Base-by-base conservation (phyloP, 768 basidiomycete genomes). In the Tephrocybe sp. region DNA sequence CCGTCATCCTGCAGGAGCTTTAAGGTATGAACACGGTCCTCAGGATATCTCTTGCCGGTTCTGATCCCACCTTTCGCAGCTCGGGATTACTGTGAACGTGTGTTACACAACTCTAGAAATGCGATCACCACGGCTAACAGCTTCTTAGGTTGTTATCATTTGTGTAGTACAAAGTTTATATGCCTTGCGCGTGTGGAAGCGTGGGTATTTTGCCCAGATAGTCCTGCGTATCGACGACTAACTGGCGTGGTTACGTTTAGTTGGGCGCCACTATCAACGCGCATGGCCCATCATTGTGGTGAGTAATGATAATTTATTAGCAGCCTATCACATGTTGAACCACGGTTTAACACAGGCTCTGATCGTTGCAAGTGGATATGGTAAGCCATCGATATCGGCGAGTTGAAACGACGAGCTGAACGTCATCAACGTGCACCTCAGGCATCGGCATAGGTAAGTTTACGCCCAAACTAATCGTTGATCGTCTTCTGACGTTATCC, bases 111-210 rank as follows among this genome's bases (percentile, higher is more conserved):
- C 30, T 16, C 25, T 22, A 26, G 18, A 22, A 0, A 36, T 38
- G 44, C 18, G 35, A n/a, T 47, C 30, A 26, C 32, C 7, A 31
- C 16, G 18, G 16, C 11, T 35, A 8, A 35, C 24, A 16, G n/a
- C 31, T 27, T 26, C 6, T n/a, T 22, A 68, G 66, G 49, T 65
- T 13, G 42, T 61, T 1, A 63, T 65, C n/a, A 52, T 66, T 25
- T 44, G 62, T 38, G n/a, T 52, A 13, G 65, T 68, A 31, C 65
- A 66, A 58, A 64, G 52, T 30, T 48, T 66, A 28, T 68, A 68
- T 24, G 63, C 64, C 15, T 21, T 62, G 18, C 58, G 66, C 11
- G 57, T 66, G 15, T 68, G 64, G 64, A 65, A 56, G 52, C 58
- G 66, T 68, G 47, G 38, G 63, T 62, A 6, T 18, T 6, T 34